phyloP scores from a whole-genome alignment of 148 eudicot species.

The Diospyros lotus region DNA sequence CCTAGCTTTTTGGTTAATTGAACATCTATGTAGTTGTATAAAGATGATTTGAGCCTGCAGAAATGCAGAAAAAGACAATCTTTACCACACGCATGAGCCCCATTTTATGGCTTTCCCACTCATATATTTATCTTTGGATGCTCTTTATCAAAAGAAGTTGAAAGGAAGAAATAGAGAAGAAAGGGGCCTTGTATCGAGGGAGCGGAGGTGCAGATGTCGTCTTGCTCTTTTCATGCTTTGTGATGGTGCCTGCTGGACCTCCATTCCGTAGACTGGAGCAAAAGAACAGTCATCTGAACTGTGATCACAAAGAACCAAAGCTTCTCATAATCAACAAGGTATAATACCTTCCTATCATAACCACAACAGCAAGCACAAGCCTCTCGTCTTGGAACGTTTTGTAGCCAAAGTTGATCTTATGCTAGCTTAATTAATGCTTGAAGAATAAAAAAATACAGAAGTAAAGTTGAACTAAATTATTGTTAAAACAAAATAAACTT shows the following conservation, averaged over 20 bases:
- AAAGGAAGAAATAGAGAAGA: background rate
- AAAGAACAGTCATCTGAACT: constrained; percentile 18
- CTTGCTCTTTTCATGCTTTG: constrained; percentile 30
- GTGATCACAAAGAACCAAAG: constrained; percentile 19
- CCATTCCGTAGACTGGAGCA: constrained; percentile 25
- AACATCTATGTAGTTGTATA: background rate
- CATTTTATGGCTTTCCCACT: constrained; percentile 17
- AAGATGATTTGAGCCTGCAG: background rate
- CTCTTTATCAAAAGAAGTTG: constrained; percentile 15
- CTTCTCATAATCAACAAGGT: background rate
- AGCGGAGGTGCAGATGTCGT: constrained; percentile 19
- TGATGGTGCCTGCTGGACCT: constrained; percentile 35
- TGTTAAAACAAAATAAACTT: too few species aligned
- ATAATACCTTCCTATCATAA: background rate
- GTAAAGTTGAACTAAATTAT: too few species aligned
- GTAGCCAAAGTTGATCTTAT: too few species aligned
- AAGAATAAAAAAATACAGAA: too few species aligned
- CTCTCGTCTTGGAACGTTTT: background rate
- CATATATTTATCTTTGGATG: constrained; percentile 20
- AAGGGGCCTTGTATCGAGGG: constrained; percentile 19
- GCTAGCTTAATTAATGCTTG: too few species aligned
- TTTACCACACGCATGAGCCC: constrained; percentile 9
- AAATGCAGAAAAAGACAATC: background rate
- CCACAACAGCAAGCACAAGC: constrained; percentile 3
- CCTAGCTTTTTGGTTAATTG: too few species aligned